Percentiles rank a stretch among this genome's conserved stretches.
phyloP scores from a whole-genome alignment of 331 rosid species.

The Quercus lobata region DNA sequence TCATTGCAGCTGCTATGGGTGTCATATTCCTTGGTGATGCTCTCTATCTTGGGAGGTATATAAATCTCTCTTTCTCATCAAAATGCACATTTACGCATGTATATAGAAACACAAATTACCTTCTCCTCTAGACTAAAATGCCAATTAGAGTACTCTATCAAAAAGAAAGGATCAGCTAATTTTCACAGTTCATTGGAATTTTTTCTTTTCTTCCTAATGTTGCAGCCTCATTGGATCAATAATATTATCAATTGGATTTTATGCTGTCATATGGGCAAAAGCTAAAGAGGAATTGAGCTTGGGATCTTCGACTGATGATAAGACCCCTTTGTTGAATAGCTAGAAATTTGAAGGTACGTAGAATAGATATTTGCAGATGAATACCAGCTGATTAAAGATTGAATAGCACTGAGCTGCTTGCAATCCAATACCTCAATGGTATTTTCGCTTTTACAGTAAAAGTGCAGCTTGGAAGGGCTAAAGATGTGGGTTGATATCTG shows the following conservation, averaged over 20 bases:
- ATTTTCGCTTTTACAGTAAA: background rate
- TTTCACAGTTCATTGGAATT: background rate
- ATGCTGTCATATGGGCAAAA: constrained; percentile 35
- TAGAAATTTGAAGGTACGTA: background rate
- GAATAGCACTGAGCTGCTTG: background rate
- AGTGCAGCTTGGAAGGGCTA: background rate
- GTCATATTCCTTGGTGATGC: constrained; percentile 36
- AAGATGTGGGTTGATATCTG: no score
- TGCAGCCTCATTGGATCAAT: constrained; percentile 39
- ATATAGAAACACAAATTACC: background rate
- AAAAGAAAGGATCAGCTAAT: background rate
- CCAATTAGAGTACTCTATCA: no score
- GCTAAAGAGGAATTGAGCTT: constrained; percentile 11
- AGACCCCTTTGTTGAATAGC: constrained; percentile 31
- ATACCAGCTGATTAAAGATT: background rate
- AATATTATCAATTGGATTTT: constrained; percentile 31
- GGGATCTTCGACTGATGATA: background rate
- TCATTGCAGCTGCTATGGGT: constrained; percentile 31
- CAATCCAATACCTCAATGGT: background rate
- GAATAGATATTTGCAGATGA: background rate
- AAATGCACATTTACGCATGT: no score
- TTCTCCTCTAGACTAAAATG: background rate
- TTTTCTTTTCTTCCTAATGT: background rate
- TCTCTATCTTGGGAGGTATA: constrained; percentile 40
- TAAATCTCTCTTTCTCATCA: background rate